Base-by-base conservation (phyloP, 225 moss, liverwort and hornwort genomes). In the Asterella californica region DNA sequence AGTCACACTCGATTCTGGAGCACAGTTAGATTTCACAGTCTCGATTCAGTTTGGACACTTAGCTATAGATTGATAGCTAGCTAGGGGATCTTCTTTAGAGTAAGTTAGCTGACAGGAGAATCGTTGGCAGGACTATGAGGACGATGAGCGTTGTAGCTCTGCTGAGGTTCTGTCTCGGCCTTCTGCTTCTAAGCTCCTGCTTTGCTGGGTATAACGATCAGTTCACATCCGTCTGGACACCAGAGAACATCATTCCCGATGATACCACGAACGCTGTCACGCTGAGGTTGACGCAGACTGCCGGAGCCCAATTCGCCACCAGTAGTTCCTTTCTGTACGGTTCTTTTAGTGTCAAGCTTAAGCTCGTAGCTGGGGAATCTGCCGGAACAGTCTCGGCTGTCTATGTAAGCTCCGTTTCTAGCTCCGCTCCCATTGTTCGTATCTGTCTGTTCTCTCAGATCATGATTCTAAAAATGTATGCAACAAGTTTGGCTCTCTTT, bases 331-430 rank as follows among this genome's bases (percentile, higher is more conserved):
- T 59, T 61, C 60, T 76, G 8, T 69, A 38, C 29, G 82, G 77
- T 2, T 71, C 60, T 2, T 82, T 82, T 65, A 74, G 50, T 17
- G 65, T 46, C 2, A 65, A 38, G 10, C 8, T 79, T 0, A 83
- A 79, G 55, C 46, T 83, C 24, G 22, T 83, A 5, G 55, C 72
- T 1, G 63, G 65, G 17, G 53, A 83, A 53, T 83, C 83, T 1
- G 63, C 83, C 21, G 83, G 78, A 54, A 83, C 74, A 9, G 78
- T 83, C 45, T 63, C 48, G 73, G 18, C 83, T 9, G 66, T 79
- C 60, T 83, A 78, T 15, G 83, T 83, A 83, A 64, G 83, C 50
- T 36, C 32, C 11, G 10, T 27, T n/a, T 0, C 10, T 72, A n/a
- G n/a, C n/a, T n/a, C n/a, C n/a, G n/a, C n/a, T n/a, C n/a, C n/a